Conservation (phyloP, 148 eudicot species). For the Nyssa sinensis region DNA sequence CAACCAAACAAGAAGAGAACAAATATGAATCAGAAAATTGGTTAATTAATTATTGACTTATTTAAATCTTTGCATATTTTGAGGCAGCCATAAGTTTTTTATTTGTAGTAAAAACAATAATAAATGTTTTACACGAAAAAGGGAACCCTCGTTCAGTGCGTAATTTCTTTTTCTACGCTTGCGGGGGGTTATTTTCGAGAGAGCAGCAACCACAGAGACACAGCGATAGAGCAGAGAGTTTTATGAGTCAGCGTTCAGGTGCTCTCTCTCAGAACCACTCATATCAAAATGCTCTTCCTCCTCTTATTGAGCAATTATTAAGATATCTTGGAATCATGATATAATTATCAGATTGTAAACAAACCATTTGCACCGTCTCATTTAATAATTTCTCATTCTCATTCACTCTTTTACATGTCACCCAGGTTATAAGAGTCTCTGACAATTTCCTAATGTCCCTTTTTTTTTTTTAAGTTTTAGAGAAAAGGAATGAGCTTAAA, state of each 20-base stretch:
- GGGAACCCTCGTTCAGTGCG: slow-evolving; percentile 15
- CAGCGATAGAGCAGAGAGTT: neutral
- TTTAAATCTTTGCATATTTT: neutral
- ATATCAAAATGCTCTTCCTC: neutral
- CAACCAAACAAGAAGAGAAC: neutral
- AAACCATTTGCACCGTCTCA: no score
- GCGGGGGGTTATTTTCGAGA: slow-evolving; percentile 11
- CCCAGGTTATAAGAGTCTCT: no score
- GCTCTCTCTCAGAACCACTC: neutral
- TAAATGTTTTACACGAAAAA: slow-evolving; percentile 13
- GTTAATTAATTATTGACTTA: no score
- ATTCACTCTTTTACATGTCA: no score
- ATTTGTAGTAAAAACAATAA: neutral
- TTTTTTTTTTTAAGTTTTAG: no score
- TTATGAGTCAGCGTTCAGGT: neutral
- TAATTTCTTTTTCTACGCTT: slow-evolving; percentile 10
- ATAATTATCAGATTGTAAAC: no score
- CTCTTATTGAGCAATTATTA: neutral
- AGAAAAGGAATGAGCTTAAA: no score
- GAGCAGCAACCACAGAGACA: neutral
- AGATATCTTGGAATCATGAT: no score
- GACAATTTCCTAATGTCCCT: no score
- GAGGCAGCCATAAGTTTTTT: no score
- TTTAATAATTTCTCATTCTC: no score
- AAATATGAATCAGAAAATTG: neutral